A percentile compares a stretch with the other conserved stretches of the same genome.
Evolutionary conservation across 441 rosid species (phyloP).

Genomic region (Gossypium davidsonii): DNA sequence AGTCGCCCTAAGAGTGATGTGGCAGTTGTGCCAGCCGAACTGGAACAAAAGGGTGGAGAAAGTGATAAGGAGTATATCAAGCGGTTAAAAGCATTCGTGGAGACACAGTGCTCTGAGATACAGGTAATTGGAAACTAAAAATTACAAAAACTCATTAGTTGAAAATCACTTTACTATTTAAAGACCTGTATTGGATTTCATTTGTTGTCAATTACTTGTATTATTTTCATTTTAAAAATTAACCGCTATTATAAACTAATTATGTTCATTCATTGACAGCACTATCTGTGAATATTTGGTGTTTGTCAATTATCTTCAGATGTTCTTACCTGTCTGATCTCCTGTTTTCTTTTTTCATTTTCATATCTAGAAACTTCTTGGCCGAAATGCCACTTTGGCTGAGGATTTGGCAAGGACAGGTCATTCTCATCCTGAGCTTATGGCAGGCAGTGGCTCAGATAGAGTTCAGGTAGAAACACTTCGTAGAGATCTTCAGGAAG

Average conservation of each 20-base stretch:
- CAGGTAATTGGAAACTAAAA: conserved; percentile 37
- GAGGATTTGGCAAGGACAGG: conserved; percentile 80
- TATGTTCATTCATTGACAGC: not conserved
- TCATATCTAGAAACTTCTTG: conserved; percentile 58
- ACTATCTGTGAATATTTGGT: not conserved
- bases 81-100: conserved; percentile 55
- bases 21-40: conserved; percentile 63
- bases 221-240: not conserved
- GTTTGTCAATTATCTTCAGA: not conserved
- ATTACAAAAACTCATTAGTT: not conserved
- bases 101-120: conserved; percentile 67
- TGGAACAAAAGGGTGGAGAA: conserved; percentile 63
- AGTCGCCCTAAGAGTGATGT: conserved; percentile 62
- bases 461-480: conserved; percentile 71
- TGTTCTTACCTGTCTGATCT: conserved; percentile 6
- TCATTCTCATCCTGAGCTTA: conserved; percentile 47
- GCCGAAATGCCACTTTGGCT: conserved; percentile 79
- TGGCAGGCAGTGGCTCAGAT: conserved; percentile 46
- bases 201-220: not conserved
- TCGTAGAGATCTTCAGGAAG: conserved; percentile 75
- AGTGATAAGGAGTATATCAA: conserved; percentile 52
- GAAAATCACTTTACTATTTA: conserved; percentile 1
- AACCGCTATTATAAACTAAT: not conserved
- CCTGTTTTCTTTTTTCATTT: not conserved
- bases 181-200: not conserved